Evolutionary conservation across 106 monocot genomes (phyloP).

Genomic region (Dioscorea dumetorum): DNA sequence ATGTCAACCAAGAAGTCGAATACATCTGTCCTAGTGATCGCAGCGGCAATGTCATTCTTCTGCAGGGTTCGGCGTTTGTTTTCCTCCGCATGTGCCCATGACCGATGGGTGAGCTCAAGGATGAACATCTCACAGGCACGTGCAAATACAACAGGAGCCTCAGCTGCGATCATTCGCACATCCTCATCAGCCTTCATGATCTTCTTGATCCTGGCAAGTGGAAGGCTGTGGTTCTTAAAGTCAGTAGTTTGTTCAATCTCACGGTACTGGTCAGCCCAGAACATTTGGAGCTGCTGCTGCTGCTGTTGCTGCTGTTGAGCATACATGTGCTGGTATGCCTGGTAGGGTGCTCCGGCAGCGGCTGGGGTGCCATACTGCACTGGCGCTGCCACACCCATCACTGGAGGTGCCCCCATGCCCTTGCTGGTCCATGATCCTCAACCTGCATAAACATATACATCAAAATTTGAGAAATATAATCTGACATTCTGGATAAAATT

Average conservation of each 20-base stretch:
- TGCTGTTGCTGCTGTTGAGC: constrained; percentile 40
- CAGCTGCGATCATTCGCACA: constrained; percentile 78
- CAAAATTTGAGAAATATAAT: background rate
- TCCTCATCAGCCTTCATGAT: constrained; percentile 96
- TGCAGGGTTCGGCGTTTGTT: constrained; percentile 40
- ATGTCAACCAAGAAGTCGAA: constrained; percentile 49
- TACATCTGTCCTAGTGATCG: constrained; percentile 34
- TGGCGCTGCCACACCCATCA: constrained; percentile 21
- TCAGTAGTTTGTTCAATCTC: constrained; percentile 70
- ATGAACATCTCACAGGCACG: constrained; percentile 53
- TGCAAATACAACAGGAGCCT: constrained; percentile 69
- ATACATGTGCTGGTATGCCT: constrained; percentile 32
- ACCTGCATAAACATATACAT: background rate
- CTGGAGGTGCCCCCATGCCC: constrained; percentile 19
- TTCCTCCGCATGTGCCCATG: constrained; percentile 42
- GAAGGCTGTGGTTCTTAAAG: constrained; percentile 74
- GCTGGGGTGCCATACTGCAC: constrained; percentile 7
- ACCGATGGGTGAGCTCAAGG: constrained; percentile 38
- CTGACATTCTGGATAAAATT: too few species aligned
- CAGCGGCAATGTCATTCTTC: constrained; percentile 51
- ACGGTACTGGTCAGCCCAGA: constrained; percentile 68
- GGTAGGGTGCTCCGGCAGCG: constrained; percentile 15
- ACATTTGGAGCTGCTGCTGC: constrained; percentile 51
- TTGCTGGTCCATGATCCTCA: constrained; percentile 25
- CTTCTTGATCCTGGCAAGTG: constrained; percentile 85